phyloP scores from a whole-genome alignment of 1,284 basidiomycete species.

The Sparassis latifolia region DNA sequence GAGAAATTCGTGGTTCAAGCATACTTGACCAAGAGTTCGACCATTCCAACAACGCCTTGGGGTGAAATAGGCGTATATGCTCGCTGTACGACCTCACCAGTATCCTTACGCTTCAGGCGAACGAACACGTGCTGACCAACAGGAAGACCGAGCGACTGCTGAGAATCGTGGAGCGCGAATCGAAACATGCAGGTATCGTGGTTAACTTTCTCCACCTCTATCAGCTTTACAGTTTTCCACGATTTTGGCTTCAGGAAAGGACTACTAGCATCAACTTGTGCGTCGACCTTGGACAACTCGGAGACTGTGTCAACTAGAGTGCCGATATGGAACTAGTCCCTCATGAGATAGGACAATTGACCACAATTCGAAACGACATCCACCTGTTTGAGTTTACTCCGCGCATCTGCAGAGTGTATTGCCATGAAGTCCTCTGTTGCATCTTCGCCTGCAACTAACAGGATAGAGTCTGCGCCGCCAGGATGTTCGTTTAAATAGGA shows the following conservation, averaged over 20 bases:
- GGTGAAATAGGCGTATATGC: slow-evolving; percentile 60
- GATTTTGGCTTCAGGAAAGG: slow-evolving; percentile 43
- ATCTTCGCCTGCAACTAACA: slow-evolving; percentile 55
- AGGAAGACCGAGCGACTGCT: slow-evolving; percentile 51
- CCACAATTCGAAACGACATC: not conserved
- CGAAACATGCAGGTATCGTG: slow-evolving; percentile 49
- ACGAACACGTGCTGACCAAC: slow-evolving; percentile 61
- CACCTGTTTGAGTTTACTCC: slow-evolving; percentile 39
- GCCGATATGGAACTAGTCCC: slow-evolving; percentile 35
- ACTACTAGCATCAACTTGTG: slow-evolving; percentile 4
- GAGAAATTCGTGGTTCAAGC: slow-evolving; percentile 1
- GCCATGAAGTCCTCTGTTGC: slow-evolving; percentile 60
- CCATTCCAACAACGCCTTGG: slow-evolving; percentile 36
- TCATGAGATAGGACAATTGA: not conserved
- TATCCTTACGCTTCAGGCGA: slow-evolving; percentile 36
- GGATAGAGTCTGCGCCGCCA: slow-evolving; percentile 56
- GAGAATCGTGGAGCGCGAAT: slow-evolving; percentile 39
- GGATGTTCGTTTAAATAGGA: slow-evolving; percentile 55
- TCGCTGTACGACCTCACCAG: slow-evolving; percentile 46
- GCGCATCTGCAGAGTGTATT: slow-evolving; percentile 47
- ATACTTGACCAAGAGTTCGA: slow-evolving; percentile 55
- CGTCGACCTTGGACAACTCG: slow-evolving; percentile 3
- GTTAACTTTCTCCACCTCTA: slow-evolving; percentile 33
- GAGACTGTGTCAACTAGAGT: slow-evolving; percentile 23
- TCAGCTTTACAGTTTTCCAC: slow-evolving; percentile 47